Evolutionary conservation across 768 basidiomycete species (phyloP).

Genomic region (Termitomyces sp.): DNA sequence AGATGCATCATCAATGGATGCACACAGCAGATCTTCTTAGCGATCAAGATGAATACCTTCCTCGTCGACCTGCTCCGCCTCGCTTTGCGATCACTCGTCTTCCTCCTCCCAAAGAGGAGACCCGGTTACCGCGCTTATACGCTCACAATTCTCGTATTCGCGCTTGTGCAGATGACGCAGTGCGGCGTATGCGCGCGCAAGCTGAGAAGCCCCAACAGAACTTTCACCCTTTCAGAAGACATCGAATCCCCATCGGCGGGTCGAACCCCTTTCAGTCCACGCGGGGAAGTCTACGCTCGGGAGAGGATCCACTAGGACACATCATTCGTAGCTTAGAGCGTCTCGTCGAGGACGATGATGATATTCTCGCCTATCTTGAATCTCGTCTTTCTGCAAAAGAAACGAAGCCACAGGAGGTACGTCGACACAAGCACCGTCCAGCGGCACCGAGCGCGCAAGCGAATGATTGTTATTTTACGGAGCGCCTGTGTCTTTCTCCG

Average conservation of each 20-base stretch:
- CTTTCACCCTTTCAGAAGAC: neutral
- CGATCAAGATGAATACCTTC: neutral
- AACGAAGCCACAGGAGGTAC: neutral
- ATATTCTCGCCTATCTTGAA: neutral
- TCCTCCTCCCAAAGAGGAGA: neutral
- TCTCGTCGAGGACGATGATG: constrained; percentile 5
- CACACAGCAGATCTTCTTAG: neutral
- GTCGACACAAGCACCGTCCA: neutral
- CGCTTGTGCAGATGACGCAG: neutral
- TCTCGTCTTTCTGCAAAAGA: neutral
- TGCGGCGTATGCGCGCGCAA: neutral
- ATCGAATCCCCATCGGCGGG: neutral
- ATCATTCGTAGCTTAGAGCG: neutral
- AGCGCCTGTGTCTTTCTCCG: neutral
- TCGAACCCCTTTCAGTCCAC: neutral
- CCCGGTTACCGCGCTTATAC: neutral
- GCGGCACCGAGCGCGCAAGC: neutral
- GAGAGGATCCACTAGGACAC: neutral
- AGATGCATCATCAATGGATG: neutral
- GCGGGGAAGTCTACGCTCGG: neutral
- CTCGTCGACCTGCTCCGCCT: neutral
- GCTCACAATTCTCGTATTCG: neutral
- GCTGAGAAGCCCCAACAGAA: neutral
- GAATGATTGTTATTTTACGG: neutral
- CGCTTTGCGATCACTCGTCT: neutral